phyloP scores from a whole-genome alignment of 768 basidiomycete species.

The Pleurotus sapidus region DNA sequence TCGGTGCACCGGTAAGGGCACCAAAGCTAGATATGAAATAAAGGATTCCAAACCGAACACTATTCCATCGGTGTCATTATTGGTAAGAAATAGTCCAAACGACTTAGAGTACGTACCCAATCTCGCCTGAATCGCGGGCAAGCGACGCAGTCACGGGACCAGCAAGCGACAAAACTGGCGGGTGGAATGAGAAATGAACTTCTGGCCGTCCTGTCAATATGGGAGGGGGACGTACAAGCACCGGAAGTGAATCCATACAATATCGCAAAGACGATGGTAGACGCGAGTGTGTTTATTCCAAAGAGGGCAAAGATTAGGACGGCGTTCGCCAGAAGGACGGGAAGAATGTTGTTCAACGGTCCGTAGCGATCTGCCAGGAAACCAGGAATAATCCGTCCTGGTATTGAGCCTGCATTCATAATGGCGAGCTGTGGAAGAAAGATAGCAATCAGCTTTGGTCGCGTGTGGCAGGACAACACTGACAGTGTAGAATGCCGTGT shows the following conservation, averaged over 20 bases:
- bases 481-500: slow-evolving; percentile 48
- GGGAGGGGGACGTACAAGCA: slow-evolving; percentile 30
- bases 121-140: not conserved
- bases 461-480: not conserved
- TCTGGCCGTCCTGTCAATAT: not conserved
- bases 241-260: slow-evolving; percentile 55
- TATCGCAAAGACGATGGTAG: slow-evolving; percentile 39
- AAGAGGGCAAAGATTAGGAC: slow-evolving; percentile 45
- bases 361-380: slow-evolving; percentile 50
- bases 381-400: slow-evolving; percentile 56
- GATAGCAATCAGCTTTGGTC: not conserved
- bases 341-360: slow-evolving; percentile 47
- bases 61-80: not conserved
- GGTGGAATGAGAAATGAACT: not conserved
- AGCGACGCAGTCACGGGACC: not conserved
- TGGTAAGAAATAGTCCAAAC: not conserved
- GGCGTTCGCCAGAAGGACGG: slow-evolving; percentile 35
- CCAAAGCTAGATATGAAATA: slow-evolving; percentile 1
- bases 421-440: slow-evolving; percentile 37
- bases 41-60: slow-evolving; percentile 2
- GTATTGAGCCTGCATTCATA: slow-evolving; percentile 47
- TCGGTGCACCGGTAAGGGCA: slow-evolving; percentile 12
- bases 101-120: not conserved
- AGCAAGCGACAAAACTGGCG: not conserved
- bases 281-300: slow-evolving; percentile 30